Base-by-base conservation (phyloP, 2,329 filamentous ascomycete genomes). In the Paecilomyces niveus region DNA sequence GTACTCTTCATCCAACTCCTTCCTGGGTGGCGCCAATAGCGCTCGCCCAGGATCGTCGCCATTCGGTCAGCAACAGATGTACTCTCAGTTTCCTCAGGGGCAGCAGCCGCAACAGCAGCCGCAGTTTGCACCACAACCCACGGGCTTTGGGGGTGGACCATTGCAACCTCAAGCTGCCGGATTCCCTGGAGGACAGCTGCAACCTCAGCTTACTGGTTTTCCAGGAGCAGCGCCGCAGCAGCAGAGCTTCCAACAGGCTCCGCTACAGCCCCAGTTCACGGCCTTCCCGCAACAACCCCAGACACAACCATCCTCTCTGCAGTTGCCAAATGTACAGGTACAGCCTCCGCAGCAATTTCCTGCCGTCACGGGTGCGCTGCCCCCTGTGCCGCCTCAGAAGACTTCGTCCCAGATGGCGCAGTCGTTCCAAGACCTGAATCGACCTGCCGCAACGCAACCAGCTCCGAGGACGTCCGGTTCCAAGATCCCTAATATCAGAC, bases 1-100 rank as follows among this genome's bases (percentile, higher is more conserved):
- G 93, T 97, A 90, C 79, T 94, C 91, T 65, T 90, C 88, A 74
- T 89, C 90, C 65, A 95, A 89, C 80, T 87, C 89, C 64, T 97
- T 88, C 76, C 78, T 96, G 69, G 91, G 91, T 76, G 89, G 87
- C 78, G 84, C 83, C 74, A 90, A 87, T 72, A 88, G 82, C 80
- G 85, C 88, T 73, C 89, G 87, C 61, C 89, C 89, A 54, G 85
- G 85, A 57, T 83, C 84, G 64, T 81, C 81, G 63, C 85, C 75
- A 64, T 80, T 77, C 69, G 77, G 79, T 58, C 79, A 83, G 70
- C 85, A 81, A 62, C 80, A 84, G 64, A 68, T 76, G 65, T 74
- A 72, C 63, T 69, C 68, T 57, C 68, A 72, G 69, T 74, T 73
- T 65, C 68, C 68, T 24, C 72, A 73, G 56, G 68, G 70, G 45